phyloP scores from a whole-genome alignment of 2,329 filamentous ascomycete species.

The Laburnicola sp. region DNA sequence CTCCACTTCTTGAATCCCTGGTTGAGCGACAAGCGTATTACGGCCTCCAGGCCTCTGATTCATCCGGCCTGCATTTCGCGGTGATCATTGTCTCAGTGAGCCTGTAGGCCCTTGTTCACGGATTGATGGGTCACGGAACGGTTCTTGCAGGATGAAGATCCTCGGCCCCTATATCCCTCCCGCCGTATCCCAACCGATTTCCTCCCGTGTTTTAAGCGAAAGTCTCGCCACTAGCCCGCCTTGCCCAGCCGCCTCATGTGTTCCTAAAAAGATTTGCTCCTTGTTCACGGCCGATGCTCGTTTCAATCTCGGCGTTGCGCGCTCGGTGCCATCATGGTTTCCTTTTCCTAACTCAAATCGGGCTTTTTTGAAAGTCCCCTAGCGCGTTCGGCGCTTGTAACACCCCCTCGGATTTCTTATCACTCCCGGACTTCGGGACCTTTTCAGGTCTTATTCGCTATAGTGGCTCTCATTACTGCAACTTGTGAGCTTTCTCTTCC shows the following conservation, averaged over 20 bases:
- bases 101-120: not conserved
- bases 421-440: not conserved
- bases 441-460: not conserved
- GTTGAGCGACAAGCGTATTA: not conserved
- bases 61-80: no score
- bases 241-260: slow-evolving; percentile 10
- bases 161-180: slow-evolving; percentile 5
- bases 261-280: slow-evolving; percentile 7
- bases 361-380: not conserved
- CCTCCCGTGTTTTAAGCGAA: slow-evolving; percentile 14
- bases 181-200: slow-evolving; percentile 2
- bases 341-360: not conserved
- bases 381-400: slow-evolving; percentile 15
- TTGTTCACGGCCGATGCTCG: slow-evolving; percentile 1
- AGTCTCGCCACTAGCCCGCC: slow-evolving; percentile 15
- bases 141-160: not conserved
- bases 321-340: not conserved
- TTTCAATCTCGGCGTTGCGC: slow-evolving; percentile 3
- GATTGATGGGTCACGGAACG: not conserved
- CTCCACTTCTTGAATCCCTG: not conserved
- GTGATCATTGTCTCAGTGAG: no score
- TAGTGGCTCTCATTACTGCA: not conserved
- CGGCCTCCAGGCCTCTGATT: not conserved
- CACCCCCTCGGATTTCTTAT: slow-evolving; percentile 6
- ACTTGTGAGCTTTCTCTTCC: not conserved